Conservation (phyloP, 1,284 basidiomycete genomes). For the Chondrostereum purpureum region DNA sequence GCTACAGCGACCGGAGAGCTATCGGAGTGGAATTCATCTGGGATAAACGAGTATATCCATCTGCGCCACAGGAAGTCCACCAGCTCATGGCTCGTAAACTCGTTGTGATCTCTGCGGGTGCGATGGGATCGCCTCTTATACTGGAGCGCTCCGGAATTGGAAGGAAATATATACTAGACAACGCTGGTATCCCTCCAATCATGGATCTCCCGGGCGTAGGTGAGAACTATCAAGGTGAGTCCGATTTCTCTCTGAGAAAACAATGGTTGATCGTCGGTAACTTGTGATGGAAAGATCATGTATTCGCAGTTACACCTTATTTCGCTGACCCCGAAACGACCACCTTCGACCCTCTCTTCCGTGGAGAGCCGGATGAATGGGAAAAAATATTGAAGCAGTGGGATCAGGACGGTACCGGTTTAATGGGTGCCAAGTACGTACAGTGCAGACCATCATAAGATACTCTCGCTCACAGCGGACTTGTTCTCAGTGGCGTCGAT, state of each 20-base stretch:
- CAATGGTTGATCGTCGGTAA: conserved; percentile 1
- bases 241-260: not conserved
- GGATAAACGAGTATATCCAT: conserved; percentile 5
- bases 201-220: conserved; percentile 43
- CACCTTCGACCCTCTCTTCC: conserved; percentile 27
- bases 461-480: too few relatives aligned
- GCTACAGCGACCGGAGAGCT: conserved; percentile 27
- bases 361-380: conserved; percentile 17
- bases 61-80: not conserved
- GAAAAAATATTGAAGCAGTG: conserved; percentile 25
- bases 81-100: conserved; percentile 22
- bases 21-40: conserved; percentile 32
- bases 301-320: conserved; percentile 19
- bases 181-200: conserved; percentile 23
- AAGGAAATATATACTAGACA: conserved; percentile 23
- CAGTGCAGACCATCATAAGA: too few relatives aligned
- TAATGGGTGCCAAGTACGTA: conserved; percentile 31
- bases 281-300: conserved; percentile 17
- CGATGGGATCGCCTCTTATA: conserved; percentile 39
- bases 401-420: conserved; percentile 24
- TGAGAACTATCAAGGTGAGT: conserved; percentile 35
- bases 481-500: conserved; percentile 28
- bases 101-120: conserved; percentile 35
- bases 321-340: conserved; percentile 20
- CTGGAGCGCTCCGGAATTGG: conserved; percentile 37